Evolutionary conservation across 1,139 yeast species (phyloP).

Genomic region (Sugiyamaella xylanicola): DNA sequence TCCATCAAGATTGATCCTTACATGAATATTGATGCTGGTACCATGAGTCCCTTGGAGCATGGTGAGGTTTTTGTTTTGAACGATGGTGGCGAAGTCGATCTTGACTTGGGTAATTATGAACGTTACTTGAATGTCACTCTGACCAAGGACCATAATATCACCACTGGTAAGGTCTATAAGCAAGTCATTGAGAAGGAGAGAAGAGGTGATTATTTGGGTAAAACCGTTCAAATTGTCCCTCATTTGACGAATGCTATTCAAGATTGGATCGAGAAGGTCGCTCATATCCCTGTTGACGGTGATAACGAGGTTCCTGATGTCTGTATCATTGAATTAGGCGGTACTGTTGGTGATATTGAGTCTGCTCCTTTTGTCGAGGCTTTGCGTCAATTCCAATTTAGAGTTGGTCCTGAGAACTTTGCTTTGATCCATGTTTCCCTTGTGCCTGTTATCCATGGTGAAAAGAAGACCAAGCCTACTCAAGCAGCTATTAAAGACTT

Average conservation of each 20-base stretch:
- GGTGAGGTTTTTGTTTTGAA: conserved; percentile 97
- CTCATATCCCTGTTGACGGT: conserved; percentile 89
- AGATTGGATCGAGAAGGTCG: conserved; percentile 96
- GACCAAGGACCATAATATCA: conserved; percentile 92
- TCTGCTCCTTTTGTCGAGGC: conserved; percentile 99
- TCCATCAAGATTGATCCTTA: conserved; percentile 98
- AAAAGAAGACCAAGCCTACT: conserved; percentile 98
- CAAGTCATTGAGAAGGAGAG: conserved; percentile 94
- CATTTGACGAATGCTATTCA: conserved; percentile 96
- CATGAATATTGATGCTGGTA: conserved; percentile 99
- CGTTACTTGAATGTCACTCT: conserved; percentile 91
- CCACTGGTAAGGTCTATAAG: conserved; percentile 96
- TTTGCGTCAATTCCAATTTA: conserved; percentile 95
- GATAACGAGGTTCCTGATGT: conserved; percentile 85
- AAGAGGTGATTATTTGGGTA: conserved; percentile 95
- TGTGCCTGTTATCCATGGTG: conserved; percentile 97
- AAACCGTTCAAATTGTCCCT: conserved; percentile 99
- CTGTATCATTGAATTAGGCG: conserved; percentile 96
- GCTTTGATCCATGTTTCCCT: conserved; percentile 95
- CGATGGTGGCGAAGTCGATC: conserved; percentile 98
- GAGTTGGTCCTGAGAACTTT: conserved; percentile 92
- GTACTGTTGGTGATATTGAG: conserved; percentile 99
- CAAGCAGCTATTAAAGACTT: conserved; percentile 98
- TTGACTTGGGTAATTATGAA: conserved; percentile 97
- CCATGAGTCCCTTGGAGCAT: conserved; percentile 98